Percentiles rank a stretch among this genome's conserved stretches.
Evolutionary conservation across 2,329 filamentous ascomycete species (phyloP).

Genomic region (Boeremia exigua): DNA sequence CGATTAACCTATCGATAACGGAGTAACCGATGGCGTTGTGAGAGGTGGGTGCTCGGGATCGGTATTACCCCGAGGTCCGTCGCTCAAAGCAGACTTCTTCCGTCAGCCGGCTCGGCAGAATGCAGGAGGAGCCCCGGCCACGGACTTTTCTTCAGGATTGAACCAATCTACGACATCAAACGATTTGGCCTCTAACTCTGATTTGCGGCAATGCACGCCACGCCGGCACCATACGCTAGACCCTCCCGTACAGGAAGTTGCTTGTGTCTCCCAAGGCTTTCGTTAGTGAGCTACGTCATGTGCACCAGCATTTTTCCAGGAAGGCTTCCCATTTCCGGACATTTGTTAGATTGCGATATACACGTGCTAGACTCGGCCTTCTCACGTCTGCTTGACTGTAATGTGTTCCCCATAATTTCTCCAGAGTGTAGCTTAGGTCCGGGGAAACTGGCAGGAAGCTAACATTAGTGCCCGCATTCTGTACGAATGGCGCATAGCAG

Average conservation of each 20-base stretch:
- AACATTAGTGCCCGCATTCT: not conserved
- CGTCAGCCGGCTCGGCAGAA: conserved; percentile 4
- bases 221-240: too few species aligned
- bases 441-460: not conserved
- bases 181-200: too few species aligned
- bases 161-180: too few species aligned
- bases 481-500: not conserved
- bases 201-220: too few species aligned
- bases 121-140: not conserved
- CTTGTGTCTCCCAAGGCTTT: not conserved
- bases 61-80: conserved; percentile 37
- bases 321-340: conserved; percentile 1
- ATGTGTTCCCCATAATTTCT: not conserved
- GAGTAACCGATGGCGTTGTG: conserved; percentile 26
- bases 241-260: not conserved
- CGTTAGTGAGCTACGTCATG: not conserved
- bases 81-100: conserved; percentile 11
- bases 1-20: conserved; percentile 25
- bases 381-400: not conserved
- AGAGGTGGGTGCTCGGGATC: conserved; percentile 25
- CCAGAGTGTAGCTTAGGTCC: not conserved
- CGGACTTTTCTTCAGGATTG: too few species aligned
- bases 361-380: not conserved
- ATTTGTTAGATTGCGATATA: not conserved
- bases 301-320: not conserved